These are phyloP conservation scores for Hyaloperonospora brassicae DNA, from an alignment of 352 stramenopile species.

Conservation along the genomic window DNA sequence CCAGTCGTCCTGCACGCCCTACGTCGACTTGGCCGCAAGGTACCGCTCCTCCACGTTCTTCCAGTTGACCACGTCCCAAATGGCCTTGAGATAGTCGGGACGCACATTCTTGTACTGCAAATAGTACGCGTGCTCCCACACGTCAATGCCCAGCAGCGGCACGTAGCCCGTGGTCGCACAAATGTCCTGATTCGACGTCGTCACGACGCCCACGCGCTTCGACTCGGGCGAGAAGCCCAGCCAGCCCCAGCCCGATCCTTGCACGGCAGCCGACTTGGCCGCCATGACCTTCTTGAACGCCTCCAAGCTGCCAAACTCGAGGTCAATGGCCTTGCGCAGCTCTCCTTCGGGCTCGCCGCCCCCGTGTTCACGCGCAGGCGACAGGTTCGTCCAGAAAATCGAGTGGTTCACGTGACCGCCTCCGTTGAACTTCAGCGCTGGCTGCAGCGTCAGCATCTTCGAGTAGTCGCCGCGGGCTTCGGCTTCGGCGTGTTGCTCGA, in stretches of 20 bases:
- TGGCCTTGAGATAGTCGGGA: constrained; percentile 94
- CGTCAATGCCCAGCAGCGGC: constrained; percentile 95
- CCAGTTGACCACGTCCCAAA: constrained; percentile 98
- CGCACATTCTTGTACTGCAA: constrained; percentile 96
- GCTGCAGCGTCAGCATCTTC: constrained; percentile 87
- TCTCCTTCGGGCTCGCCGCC: constrained; percentile 75
- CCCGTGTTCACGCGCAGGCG: constrained; percentile 62
- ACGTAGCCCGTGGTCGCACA: constrained; percentile 92
- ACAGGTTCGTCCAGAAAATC: constrained; percentile 98
- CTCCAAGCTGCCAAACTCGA: constrained; percentile 90
- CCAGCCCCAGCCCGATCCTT: constrained; percentile 98
- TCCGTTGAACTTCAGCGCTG: constrained; percentile 96
- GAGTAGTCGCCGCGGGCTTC: constrained; percentile 83
- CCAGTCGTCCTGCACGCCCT: too few relatives aligned
- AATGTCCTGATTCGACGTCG: constrained; percentile 93
- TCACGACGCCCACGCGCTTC: constrained; percentile 85
- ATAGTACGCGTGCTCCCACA: constrained; percentile 97
- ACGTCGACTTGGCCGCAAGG: constrained; percentile 35
- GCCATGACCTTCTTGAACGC: constrained; percentile 86
- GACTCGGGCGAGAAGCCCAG: constrained; percentile 88
- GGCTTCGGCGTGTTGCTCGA: constrained; percentile 91
- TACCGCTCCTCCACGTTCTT: constrained; percentile 83
- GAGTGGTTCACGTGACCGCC: constrained; percentile 98
- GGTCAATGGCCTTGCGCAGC: constrained; percentile 86
- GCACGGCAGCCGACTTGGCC: constrained; percentile 87